Base-by-base conservation (phyloP, 768 basidiomycete genomes). In the Hypholoma sublateritium region DNA sequence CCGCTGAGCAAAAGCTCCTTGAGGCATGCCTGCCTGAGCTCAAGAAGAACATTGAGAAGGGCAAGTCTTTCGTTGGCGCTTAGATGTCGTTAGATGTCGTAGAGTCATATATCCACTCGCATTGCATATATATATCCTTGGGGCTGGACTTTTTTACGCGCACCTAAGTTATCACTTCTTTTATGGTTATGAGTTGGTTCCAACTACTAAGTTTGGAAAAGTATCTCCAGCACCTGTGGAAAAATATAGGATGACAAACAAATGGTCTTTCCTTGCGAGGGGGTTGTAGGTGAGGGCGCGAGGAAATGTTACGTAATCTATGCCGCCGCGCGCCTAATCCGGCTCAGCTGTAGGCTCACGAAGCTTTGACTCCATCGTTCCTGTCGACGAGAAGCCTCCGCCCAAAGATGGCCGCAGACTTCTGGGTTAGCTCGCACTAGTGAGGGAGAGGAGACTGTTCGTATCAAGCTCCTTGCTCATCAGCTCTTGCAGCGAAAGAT, bases 41-140 rank as follows among this genome's bases (percentile, higher is more conserved):
- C 67, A 91, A 91, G 85, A 95, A 91, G 87, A 98, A 97, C 85
- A 96, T 98, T 66, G 91, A 92, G 76, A 98, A 95, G 87, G 95
- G 95, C 75, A 85, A 80, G 74, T 80, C 82, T 43, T 93, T 92
- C 61, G 88, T 83, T 62, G 28, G 28, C 28, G 82, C 82, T 69
- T 71, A 72, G 62, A 63, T 63, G 58, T 48, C 44, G 28, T 46
- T 13, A 32, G 28, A 32, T 32, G 28, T 66, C 58, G 58, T 44
- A 17, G 22, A 19, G 22, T 44, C n/a, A 9, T 47, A 47, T 47
- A 25, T 47, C 46, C 46, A 44, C 25, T 28, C 17, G 39, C 46
- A 25, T 25, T 28, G 22, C 22, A 25, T 47, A 47, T 41, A 44
- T 44, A 47, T 47, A 47, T 50, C 37, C 49, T 36, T 34, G 32